Evolutionary conservation across 2,329 filamentous ascomycete species (phyloP).

Genomic region (Aspergillus pseudoterreus): DNA sequence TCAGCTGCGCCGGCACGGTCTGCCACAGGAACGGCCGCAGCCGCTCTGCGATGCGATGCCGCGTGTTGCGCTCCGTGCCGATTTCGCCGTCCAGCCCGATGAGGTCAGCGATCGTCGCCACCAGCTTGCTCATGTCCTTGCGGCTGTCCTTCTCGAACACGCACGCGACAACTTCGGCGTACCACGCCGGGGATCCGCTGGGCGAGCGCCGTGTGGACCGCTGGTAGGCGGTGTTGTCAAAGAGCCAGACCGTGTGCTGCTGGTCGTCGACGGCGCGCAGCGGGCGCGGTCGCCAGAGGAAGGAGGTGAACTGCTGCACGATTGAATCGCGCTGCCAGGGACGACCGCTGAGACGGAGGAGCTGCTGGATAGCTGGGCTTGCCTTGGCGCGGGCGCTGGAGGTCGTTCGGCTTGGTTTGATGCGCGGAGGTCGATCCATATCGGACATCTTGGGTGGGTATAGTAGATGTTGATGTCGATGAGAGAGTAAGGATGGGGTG

Average conservation of each 20-base stretch:
- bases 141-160: slow-evolving; percentile 73
- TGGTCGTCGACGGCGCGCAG: slow-evolving; percentile 57
- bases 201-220: slow-evolving; percentile 32
- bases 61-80: slow-evolving; percentile 49
- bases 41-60: slow-evolving; percentile 58
- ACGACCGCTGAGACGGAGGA: slow-evolving; percentile 7
- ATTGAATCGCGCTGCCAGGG: slow-evolving; percentile 14
- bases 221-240: slow-evolving; percentile 84
- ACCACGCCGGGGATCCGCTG: slow-evolving; percentile 53
- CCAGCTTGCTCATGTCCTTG: slow-evolving; percentile 62
- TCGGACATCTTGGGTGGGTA: not conserved
- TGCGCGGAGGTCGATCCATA: not conserved
- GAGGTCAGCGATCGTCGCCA: slow-evolving; percentile 66
- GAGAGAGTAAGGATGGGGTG: not conserved
- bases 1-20: slow-evolving; percentile 65
- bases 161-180: slow-evolving; percentile 77
- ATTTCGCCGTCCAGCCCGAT: slow-evolving; percentile 62
- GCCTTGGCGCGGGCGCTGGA: slow-evolving; percentile 6
- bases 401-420: slow-evolving; percentile 7
- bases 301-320: slow-evolving; percentile 25
- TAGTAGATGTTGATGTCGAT: not conserved
- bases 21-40: slow-evolving; percentile 70
- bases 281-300: slow-evolving; percentile 52
- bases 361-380: slow-evolving; percentile 6
- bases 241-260: slow-evolving; percentile 77